Conservation (phyloP, 805 yeast species). For the Pichia eremophila region DNA sequence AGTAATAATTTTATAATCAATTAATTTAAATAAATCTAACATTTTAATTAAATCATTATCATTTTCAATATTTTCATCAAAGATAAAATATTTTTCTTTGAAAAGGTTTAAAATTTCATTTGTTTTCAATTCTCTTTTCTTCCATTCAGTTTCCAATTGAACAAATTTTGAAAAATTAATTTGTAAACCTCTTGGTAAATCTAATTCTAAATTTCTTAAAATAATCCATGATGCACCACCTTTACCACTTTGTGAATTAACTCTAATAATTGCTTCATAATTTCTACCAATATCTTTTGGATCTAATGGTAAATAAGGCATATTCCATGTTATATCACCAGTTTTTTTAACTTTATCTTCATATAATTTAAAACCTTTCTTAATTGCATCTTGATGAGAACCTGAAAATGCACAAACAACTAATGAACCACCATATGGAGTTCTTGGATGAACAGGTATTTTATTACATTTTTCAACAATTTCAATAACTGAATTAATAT, state of each 20-base stretch:
- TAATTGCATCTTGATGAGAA: slow-evolving; percentile 84
- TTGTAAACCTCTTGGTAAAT: slow-evolving; percentile 74
- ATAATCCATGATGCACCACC: slow-evolving; percentile 90
- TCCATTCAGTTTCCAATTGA: slow-evolving; percentile 57
- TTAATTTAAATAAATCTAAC: slow-evolving; percentile 16
- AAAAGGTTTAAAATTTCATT: slow-evolving; percentile 58
- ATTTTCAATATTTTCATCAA: slow-evolving; percentile 19
- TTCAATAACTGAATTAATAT: slow-evolving; percentile 56
- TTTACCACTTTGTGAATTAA: slow-evolving; percentile 80
- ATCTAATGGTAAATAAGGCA: slow-evolving; percentile 78
- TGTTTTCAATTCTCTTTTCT: slow-evolving; percentile 63
- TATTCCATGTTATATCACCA: slow-evolving; percentile 43
- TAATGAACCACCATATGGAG: slow-evolving; percentile 76
- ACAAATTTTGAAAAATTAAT: slow-evolving; percentile 65
- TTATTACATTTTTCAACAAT: slow-evolving; percentile 73
- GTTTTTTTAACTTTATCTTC: slow-evolving; percentile 27
- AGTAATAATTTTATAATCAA: slow-evolving; percentile 21
- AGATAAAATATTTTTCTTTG: slow-evolving; percentile 41
- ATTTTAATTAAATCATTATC: slow-evolving; percentile 10
- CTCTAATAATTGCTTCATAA: slow-evolving; percentile 88
- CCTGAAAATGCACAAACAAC: slow-evolving; percentile 82
- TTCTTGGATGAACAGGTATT: slow-evolving; percentile 68
- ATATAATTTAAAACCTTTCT: slow-evolving; percentile 60
- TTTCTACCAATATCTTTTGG: slow-evolving; percentile 80
- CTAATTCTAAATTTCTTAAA: slow-evolving; percentile 64